These are phyloP conservation scores for Darksidea phi DNA, from an alignment of 495 filamentous ascomycete genomes.

Conservation along the genomic window DNA sequence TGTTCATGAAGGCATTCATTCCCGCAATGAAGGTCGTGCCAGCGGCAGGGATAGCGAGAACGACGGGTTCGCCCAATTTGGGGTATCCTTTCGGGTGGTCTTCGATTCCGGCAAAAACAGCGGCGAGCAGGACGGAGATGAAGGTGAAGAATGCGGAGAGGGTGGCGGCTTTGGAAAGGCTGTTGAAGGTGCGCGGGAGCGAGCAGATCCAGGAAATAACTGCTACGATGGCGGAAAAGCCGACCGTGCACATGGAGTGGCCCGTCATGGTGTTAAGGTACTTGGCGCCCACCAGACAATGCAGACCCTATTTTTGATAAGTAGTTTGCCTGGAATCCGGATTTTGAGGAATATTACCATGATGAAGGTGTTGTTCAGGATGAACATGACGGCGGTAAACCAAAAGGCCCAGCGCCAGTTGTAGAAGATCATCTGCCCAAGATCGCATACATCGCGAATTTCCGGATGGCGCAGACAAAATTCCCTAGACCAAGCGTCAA, in stretches of 20 bases:
- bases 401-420: slow-evolving; percentile 77
- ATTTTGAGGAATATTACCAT: slow-evolving; percentile 47
- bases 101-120: slow-evolving; percentile 74
- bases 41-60: slow-evolving; percentile 62
- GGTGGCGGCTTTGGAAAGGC: slow-evolving; percentile 72
- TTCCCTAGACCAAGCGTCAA: slow-evolving; percentile 52
- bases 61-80: slow-evolving; percentile 56
- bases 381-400: slow-evolving; percentile 80
- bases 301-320: slow-evolving; percentile 56
- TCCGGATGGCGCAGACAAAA: slow-evolving; percentile 86
- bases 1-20: slow-evolving; percentile 83
- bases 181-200: slow-evolving; percentile 75
- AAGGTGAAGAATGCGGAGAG: slow-evolving; percentile 81
- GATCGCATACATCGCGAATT: slow-evolving; percentile 84
- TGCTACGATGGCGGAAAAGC: slow-evolving; percentile 66
- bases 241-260: slow-evolving; percentile 66
- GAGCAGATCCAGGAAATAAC: slow-evolving; percentile 73
- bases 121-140: slow-evolving; percentile 75
- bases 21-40: slow-evolving; percentile 77
- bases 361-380: slow-evolving; percentile 89
- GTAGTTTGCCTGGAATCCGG: background rate
- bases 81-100: slow-evolving; percentile 56
- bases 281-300: slow-evolving; percentile 74
- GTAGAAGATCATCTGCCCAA: slow-evolving; percentile 86
- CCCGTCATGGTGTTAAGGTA: slow-evolving; percentile 82